Evolutionary conservation across 257 asterid species (phyloP), one percentile per base, ranked within the genome.

Genomic region (Euphrasia confusa): DNA sequence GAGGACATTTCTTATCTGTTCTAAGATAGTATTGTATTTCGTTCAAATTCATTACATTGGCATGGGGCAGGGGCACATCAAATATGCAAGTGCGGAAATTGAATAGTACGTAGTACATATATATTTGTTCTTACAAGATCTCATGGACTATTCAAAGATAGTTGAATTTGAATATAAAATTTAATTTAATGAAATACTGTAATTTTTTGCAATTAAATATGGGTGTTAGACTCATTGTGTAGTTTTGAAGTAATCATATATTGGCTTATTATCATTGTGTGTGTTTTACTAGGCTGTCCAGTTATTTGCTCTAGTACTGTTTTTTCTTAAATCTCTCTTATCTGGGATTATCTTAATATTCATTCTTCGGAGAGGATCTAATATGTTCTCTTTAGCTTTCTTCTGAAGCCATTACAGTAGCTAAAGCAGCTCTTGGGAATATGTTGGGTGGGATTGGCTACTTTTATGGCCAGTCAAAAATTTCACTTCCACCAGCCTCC

Each of bases 391-490:
- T 82, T 75, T 90, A 88, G 99, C 86, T 81, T 63, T 80, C 79
- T 67, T 65, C 85, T 70, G 90, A 77, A 66, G 72, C 95, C 72
- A 69, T 77, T 61, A 66, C 75, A 49, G 92, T 82, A 67, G 90
- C 87, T 73, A 87, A 83, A 81, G 94, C 90, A 68, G 86, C 99
- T 71, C 80, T 93, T 4, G 95, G 86, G 14, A 89, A 89, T 78
- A 69, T 89, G 87, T 83, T 93, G 79, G 99, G 99, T 57, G 99
- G 99, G 60, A 79, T 93, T 77, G 99, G 96, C 68, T 89, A 93
- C 81, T 93, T 80, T 68, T 93, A 80, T 61, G 99, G 99, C 54
- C 97, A 89, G 73, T 87, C 99, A 59, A 87, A 80, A 76, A 93
- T 93, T 71, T 77, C 96, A 15, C 83, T 75, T 69, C 87, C 95